Percentiles rank a stretch among this genome's conserved stretches.
Evolutionary conservation across 2,329 filamentous ascomycete genomes (phyloP).

Genomic region (Fusarium succisae): DNA sequence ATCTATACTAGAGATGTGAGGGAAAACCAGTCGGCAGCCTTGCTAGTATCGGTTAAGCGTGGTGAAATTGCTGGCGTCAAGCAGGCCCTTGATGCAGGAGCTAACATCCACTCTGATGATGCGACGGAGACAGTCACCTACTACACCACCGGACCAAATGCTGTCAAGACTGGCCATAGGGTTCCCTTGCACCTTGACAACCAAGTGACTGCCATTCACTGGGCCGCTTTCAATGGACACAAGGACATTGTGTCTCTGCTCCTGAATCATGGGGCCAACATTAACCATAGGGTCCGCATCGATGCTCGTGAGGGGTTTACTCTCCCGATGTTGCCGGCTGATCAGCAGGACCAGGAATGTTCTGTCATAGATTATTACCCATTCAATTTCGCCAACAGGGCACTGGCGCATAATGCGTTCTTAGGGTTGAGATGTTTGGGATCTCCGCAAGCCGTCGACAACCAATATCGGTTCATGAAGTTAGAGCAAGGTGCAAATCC

Average conservation of each 20-base stretch:
- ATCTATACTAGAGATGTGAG: constrained; percentile 2
- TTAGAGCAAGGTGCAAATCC: constrained; percentile 8
- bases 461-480: too few relatives aligned
- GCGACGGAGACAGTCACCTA: neutral
- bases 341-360: too few relatives aligned
- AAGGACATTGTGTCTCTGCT: neutral
- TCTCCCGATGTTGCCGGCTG: too few relatives aligned
- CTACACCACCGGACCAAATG: neutral
- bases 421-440: neutral
- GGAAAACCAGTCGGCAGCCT: neutral
- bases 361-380: neutral
- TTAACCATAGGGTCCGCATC: constrained; percentile 10
- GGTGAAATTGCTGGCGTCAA: neutral
- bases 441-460: neutral
- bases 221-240: neutral
- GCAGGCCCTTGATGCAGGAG: neutral
- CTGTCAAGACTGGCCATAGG: neutral
- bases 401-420: neutral
- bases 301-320: neutral
- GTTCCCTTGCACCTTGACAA: neutral
- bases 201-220: constrained; percentile 13
- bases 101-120: neutral
- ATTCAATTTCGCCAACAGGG: neutral
- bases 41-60: neutral
- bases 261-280: neutral